phyloP scores from a whole-genome alignment of 2,329 filamentous ascomycete genomes.

The Fonsecaea pedrosoi region DNA sequence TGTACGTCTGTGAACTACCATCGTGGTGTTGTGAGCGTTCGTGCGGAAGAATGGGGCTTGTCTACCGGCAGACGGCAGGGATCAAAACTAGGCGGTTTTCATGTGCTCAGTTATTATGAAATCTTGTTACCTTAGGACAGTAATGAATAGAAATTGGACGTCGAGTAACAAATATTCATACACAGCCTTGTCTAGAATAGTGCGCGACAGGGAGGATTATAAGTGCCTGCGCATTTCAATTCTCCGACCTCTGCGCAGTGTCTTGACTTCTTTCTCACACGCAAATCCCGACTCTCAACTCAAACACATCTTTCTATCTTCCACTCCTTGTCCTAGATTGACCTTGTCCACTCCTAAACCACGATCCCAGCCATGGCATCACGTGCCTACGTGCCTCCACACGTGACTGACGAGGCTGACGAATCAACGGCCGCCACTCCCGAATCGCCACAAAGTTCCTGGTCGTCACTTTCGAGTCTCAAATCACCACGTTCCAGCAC shows the following conservation, averaged over 20 bases:
- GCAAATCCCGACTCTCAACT: not conserved
- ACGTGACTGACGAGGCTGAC: conserved; percentile 2
- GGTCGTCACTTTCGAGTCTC: not conserved
- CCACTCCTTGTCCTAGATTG: not conserved
- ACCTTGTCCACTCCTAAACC: not conserved
- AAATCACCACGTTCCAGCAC: not conserved
- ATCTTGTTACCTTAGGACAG: conserved; percentile 11
- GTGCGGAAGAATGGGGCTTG: conserved; percentile 1
- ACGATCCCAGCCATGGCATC: not conserved
- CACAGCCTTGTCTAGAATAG: too few species aligned
- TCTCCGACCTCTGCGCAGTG: not conserved
- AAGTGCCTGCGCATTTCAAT: too few species aligned
- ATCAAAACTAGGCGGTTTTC: conserved; percentile 1
- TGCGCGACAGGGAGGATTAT: too few species aligned
- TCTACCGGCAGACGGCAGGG: not conserved
- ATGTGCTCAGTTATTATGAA: not conserved
- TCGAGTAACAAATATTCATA: too few species aligned
- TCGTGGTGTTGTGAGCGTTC: conserved; percentile 8
- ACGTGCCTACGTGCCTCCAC: not conserved
- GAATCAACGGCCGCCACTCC: not conserved
- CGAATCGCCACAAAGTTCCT: not conserved
- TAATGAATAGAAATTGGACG: conserved; percentile 5
- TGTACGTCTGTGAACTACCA: conserved; percentile 6
- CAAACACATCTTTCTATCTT: not conserved
- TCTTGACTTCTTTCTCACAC: not conserved